Evolutionary conservation across 2,329 filamentous ascomycete species (phyloP).

Genomic region (Talaromyces sp.): DNA sequence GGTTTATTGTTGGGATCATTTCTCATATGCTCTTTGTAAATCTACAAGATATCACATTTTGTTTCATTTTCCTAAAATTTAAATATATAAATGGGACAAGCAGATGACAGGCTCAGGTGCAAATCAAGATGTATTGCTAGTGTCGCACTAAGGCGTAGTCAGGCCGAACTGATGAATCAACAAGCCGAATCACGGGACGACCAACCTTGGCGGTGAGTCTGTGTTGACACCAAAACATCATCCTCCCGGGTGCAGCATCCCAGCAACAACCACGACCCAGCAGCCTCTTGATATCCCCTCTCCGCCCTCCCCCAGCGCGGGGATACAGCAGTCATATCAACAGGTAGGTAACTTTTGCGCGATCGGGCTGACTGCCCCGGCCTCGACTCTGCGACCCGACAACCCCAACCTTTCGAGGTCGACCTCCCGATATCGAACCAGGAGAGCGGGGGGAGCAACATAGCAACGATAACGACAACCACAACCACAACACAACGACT

Average conservation of each 20-base stretch:
- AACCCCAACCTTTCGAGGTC: neutral
- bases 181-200: conserved; percentile 2
- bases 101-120: neutral
- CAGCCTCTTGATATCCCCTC: neutral
- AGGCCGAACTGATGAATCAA: neutral
- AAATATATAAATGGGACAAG: neutral
- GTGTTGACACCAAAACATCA: neutral
- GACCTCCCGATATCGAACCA: neutral
- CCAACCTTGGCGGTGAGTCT: conserved; percentile 4
- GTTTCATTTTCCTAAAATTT: neutral
- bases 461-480: neutral
- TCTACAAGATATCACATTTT: neutral
- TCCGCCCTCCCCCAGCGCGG: conserved; percentile 6
- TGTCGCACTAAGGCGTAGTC: neutral
- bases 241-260: neutral
- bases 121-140: neutral
- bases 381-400: neutral
- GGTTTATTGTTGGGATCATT: neutral
- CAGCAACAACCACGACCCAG: neutral
- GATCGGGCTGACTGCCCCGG: conserved; percentile 10
- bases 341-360: conserved; percentile 6
- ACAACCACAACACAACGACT: conserved; percentile 1
- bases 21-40: neutral
- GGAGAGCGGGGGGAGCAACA: neutral
- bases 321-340: conserved; percentile 8